phyloP scores from a whole-genome alignment of 306 rosid genomes.

The Castanospermum australe region DNA sequence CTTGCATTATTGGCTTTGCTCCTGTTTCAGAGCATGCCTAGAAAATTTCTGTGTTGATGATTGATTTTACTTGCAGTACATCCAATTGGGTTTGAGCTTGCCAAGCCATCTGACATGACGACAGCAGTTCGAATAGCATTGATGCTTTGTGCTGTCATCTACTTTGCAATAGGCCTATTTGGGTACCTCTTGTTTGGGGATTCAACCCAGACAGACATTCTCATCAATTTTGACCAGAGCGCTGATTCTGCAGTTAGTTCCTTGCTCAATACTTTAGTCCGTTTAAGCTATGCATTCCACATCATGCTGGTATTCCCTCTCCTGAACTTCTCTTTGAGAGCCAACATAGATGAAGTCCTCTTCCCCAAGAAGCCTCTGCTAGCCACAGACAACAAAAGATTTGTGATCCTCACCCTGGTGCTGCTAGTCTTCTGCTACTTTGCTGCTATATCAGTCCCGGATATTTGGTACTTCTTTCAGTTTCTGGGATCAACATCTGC shows the following conservation, averaged over 20 bases:
- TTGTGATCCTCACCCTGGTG: constrained; percentile 54
- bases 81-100: constrained; percentile 85
- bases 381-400: constrained; percentile 68
- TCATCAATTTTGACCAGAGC: constrained; percentile 73
- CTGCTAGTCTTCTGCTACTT: constrained; percentile 62
- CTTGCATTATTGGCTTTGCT: neutral
- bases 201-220: constrained; percentile 71
- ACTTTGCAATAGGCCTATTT: constrained; percentile 69
- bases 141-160: constrained; percentile 62
- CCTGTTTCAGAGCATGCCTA: neutral
- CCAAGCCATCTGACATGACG: constrained; percentile 69
- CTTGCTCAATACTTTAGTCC: constrained; percentile 57
- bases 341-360: constrained; percentile 76
- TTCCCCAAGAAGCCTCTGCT: constrained; percentile 58
- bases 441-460: constrained; percentile 83
- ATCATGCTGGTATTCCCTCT: constrained; percentile 87
- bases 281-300: constrained; percentile 89
- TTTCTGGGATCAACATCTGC: constrained; percentile 89
- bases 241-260: constrained; percentile 58
- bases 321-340: constrained; percentile 77
- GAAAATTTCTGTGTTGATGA: constrained; percentile 11
- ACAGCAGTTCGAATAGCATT: constrained; percentile 71
- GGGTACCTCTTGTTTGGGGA: constrained; percentile 94
- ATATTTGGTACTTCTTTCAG: constrained; percentile 90
- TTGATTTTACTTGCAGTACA: constrained; percentile 60